Evolutionary conservation across 345 rosid species (phyloP).

Genomic region (Gynandropsis gynandra): DNA sequence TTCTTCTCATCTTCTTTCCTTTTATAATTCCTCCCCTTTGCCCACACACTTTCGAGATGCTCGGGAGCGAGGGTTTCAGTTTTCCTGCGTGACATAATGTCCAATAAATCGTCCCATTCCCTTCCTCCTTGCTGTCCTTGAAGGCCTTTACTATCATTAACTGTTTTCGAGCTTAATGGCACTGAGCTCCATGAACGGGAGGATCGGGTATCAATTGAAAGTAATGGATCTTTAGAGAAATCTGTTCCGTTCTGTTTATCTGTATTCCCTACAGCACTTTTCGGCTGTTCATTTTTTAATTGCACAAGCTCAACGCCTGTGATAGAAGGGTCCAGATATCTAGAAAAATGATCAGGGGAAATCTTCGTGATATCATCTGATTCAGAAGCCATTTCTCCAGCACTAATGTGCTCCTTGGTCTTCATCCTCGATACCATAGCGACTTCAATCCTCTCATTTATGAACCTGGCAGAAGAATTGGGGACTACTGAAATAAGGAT

Average conservation of each 20-base stretch:
- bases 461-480: constrained; percentile 49
- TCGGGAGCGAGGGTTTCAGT: constrained; percentile 88
- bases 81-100: constrained; percentile 75
- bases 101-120: constrained; percentile 79
- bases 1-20: constrained; percentile 35
- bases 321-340: constrained; percentile 67
- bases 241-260: constrained; percentile 35
- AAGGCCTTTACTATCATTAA: constrained; percentile 33
- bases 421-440: constrained; percentile 50
- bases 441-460: constrained; percentile 86
- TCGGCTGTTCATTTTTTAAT: constrained; percentile 51
- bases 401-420: constrained; percentile 39
- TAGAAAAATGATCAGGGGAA: constrained; percentile 63
- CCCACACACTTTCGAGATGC: constrained; percentile 94
- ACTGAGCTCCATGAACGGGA: constrained; percentile 68
- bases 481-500: constrained; percentile 19
- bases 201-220: constrained; percentile 67
- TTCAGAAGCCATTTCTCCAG: constrained; percentile 47
- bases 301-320: constrained; percentile 93
- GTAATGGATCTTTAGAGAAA: constrained; percentile 82
- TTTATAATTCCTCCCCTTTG: constrained; percentile 85
- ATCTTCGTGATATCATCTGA: constrained; percentile 50
- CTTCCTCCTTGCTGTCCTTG: constrained; percentile 45
- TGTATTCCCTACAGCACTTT: constrained; percentile 27
- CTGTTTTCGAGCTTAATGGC: constrained; percentile 41